These are phyloP conservation scores for Leptomonas seymouri DNA, from an alignment of 208 protist genomes.

Conservation along the genomic window DNA sequence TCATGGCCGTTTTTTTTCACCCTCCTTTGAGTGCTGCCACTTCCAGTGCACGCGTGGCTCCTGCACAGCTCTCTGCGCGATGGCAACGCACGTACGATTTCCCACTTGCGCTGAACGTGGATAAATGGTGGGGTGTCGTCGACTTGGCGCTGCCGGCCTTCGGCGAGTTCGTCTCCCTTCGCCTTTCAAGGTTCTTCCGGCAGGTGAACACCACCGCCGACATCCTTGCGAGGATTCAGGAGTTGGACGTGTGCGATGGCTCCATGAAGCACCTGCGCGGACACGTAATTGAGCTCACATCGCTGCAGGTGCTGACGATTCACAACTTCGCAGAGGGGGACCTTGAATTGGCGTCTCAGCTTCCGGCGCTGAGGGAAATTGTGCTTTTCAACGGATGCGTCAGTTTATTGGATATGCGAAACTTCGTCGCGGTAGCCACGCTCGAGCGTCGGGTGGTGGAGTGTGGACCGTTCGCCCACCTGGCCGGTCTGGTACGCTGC, in stretches of 20 bases:
- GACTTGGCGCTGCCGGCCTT: background rate
- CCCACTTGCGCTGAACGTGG: background rate
- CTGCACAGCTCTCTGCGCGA: background rate
- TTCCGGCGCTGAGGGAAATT: background rate
- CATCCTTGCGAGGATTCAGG: background rate
- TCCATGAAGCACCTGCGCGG: background rate
- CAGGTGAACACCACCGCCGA: background rate
- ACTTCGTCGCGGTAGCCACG: background rate
- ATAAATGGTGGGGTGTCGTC: background rate
- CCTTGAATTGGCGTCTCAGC: background rate
- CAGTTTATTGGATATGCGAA: background rate
- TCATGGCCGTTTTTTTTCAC: background rate
- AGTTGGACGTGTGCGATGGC: background rate
- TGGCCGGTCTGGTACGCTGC: background rate
- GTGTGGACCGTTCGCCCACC: background rate
- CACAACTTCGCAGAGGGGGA: background rate
- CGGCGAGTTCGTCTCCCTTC: background rate
- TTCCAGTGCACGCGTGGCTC: background rate
- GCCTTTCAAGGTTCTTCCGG: background rate
- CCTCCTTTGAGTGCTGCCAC: background rate
- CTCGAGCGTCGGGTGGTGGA: background rate
- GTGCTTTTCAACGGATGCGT: background rate
- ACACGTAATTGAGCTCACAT: background rate
- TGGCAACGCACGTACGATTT: conserved; percentile 4
- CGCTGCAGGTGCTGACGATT: background rate